Evolutionary conservation across 1,139 yeast species (phyloP).

Genomic region (Sugiyamaella castrensis): DNA sequence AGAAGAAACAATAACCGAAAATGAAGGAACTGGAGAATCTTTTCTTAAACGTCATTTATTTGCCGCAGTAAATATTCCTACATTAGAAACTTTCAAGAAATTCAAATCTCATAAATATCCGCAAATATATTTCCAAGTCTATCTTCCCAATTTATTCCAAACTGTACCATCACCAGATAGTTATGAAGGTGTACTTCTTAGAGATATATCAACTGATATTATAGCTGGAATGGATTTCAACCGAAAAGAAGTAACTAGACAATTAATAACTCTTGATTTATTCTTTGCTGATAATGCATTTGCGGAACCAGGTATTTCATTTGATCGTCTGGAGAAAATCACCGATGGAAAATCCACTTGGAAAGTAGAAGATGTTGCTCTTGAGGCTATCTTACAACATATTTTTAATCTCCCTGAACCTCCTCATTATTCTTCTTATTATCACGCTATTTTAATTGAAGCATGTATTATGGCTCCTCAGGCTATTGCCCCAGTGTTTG

Average conservation of each 20-base stretch:
- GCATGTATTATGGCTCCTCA: slow-evolving; percentile 85
- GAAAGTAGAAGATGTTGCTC: slow-evolving; percentile 88
- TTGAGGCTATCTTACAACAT: slow-evolving; percentile 77
- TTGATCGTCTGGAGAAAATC: slow-evolving; percentile 62
- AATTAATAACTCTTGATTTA: slow-evolving; percentile 68
- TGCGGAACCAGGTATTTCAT: slow-evolving; percentile 79
- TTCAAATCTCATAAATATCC: slow-evolving; percentile 11
- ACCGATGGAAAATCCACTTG: slow-evolving; percentile 50
- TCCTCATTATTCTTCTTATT: slow-evolving; percentile 69
- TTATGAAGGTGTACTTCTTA: slow-evolving; percentile 60
- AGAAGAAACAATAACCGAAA: slow-evolving; percentile 5
- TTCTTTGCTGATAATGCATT: slow-evolving; percentile 70
- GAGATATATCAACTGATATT: slow-evolving; percentile 73
- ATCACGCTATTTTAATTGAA: slow-evolving; percentile 81
- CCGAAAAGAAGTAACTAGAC: slow-evolving; percentile 82
- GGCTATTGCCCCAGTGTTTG: slow-evolving; percentile 93
- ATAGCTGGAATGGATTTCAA: slow-evolving; percentile 83
- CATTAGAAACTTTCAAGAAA: slow-evolving; percentile 6
- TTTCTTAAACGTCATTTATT: slow-evolving; percentile 39
- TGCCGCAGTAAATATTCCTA: slow-evolving; percentile 38
- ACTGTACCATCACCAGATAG: slow-evolving; percentile 70
- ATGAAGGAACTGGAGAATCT: neutral
- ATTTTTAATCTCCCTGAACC: slow-evolving; percentile 72
- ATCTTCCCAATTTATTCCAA: slow-evolving; percentile 54
- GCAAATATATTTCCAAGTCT: slow-evolving; percentile 51